Evolutionary conservation across 2,329 filamentous ascomycete species (phyloP).

Genomic region (Beauveria varroae): DNA sequence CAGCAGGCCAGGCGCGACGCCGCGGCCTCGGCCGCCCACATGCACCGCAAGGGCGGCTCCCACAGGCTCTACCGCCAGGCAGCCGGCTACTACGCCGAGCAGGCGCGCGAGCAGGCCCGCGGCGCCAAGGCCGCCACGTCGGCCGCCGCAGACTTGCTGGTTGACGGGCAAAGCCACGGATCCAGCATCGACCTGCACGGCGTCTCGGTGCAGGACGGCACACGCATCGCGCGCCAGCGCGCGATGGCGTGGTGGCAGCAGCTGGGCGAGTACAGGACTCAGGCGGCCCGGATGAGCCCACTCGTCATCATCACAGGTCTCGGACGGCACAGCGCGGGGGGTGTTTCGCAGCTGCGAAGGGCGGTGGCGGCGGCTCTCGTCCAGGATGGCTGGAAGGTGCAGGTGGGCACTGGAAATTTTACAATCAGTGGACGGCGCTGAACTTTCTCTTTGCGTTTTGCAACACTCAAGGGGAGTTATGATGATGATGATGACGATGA

Average conservation of each 20-base stretch:
- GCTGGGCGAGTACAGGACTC: constrained; percentile 56
- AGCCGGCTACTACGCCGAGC: constrained; percentile 66
- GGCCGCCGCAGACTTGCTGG: constrained; percentile 62
- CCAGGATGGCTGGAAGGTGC: constrained; percentile 75
- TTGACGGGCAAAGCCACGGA: constrained; percentile 56
- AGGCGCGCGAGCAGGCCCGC: constrained; percentile 57
- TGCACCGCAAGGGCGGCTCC: constrained; percentile 49
- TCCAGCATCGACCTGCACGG: constrained; percentile 72
- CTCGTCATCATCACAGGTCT: constrained; percentile 76
- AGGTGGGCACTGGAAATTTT: constrained; percentile 63
- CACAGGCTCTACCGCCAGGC: constrained; percentile 68
- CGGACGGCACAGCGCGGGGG: constrained; percentile 70
- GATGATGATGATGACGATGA: background rate
- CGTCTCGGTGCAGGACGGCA: constrained; percentile 71
- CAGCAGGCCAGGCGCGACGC: constrained; percentile 26
- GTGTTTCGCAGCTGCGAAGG: constrained; percentile 67
- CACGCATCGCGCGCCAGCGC: constrained; percentile 63
- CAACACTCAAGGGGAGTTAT: background rate
- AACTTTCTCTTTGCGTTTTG: background rate
- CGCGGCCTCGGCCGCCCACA: constrained; percentile 30
- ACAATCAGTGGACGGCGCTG: constrained; percentile 54
- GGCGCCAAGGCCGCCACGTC: constrained; percentile 51
- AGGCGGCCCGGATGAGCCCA: constrained; percentile 38
- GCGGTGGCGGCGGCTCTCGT: constrained; percentile 71
- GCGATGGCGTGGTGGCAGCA: constrained; percentile 70